phyloP scores from a whole-genome alignment of 345 rosid genomes.

The Salix exigua region DNA sequence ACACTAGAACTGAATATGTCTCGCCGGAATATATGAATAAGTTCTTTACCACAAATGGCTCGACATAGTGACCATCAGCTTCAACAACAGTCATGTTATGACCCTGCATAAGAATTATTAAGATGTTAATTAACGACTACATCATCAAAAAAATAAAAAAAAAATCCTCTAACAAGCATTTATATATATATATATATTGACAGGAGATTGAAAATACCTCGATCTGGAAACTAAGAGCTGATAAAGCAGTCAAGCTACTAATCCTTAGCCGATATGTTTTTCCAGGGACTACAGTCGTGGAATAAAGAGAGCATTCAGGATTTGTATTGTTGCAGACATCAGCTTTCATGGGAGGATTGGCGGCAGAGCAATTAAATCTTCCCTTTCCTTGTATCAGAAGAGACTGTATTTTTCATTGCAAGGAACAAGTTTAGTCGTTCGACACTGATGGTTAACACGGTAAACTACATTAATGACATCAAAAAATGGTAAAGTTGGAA shows the following conservation, averaged over 20 bases:
- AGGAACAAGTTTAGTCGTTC: background rate
- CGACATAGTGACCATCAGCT: slow-evolving; percentile 67
- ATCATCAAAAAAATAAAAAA: background rate
- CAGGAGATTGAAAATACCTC: slow-evolving; percentile 36
- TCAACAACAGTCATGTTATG: slow-evolving; percentile 82
- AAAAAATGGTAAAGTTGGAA: background rate
- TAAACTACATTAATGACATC: background rate
- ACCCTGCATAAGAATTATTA: slow-evolving; percentile 28
- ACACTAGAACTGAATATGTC: slow-evolving; percentile 63
- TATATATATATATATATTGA: background rate
- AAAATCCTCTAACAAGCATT: background rate
- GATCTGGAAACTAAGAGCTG: slow-evolving; percentile 73
- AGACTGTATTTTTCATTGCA: slow-evolving; percentile 37
- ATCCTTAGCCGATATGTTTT: slow-evolving; percentile 63
- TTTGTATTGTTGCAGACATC: slow-evolving; percentile 40
- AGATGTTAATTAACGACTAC: background rate
- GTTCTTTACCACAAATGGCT: slow-evolving; percentile 66
- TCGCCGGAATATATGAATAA: slow-evolving; percentile 77
- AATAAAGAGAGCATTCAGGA: slow-evolving; percentile 47
- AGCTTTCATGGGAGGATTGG: slow-evolving; percentile 18
- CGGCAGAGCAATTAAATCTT: slow-evolving; percentile 49
- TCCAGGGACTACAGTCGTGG: slow-evolving; percentile 45
- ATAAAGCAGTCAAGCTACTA: slow-evolving; percentile 50
- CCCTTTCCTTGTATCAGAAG: slow-evolving; percentile 74
- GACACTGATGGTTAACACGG: background rate